A percentile compares a stretch with the other conserved stretches of the same genome.
Evolutionary conservation across 495 filamentous ascomycete species (phyloP).

Genomic region (Beverwykella pulmonaria): DNA sequence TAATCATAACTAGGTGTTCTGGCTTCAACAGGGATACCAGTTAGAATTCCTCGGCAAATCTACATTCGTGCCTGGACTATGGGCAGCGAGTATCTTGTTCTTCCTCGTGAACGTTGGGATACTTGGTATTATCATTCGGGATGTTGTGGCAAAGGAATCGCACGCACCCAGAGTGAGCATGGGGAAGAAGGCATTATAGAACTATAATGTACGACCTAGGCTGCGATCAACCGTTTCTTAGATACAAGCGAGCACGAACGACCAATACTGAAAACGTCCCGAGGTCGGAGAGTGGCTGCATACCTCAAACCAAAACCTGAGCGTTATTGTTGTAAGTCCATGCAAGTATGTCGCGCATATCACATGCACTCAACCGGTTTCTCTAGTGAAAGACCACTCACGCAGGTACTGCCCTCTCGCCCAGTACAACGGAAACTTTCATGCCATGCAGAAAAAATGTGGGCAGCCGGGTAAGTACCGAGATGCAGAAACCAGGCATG

Average conservation of each 20-base stretch:
- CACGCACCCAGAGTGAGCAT: neutral
- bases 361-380: neutral
- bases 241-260: too few species aligned
- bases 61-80: conserved; percentile 83
- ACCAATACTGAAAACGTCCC: too few species aligned
- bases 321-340: too few species aligned
- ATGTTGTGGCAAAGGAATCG: conserved; percentile 53
- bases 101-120: conserved; percentile 88
- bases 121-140: conserved; percentile 72
- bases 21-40: conserved; percentile 86
- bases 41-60: conserved; percentile 88
- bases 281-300: too few species aligned
- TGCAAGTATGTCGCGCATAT: neutral
- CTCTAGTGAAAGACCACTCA: neutral
- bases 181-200: neutral
- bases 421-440: neutral
- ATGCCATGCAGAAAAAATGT: neutral
- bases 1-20: conserved; percentile 60
- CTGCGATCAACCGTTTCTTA: neutral
- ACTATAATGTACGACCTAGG: neutral
- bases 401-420: neutral
- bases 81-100: conserved; percentile 72
- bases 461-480: neutral
- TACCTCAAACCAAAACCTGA: too few species aligned
- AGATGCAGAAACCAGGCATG: neutral